Conservation (phyloP, 352 stramenopile species). For the Phytophthora podocarpi region DNA sequence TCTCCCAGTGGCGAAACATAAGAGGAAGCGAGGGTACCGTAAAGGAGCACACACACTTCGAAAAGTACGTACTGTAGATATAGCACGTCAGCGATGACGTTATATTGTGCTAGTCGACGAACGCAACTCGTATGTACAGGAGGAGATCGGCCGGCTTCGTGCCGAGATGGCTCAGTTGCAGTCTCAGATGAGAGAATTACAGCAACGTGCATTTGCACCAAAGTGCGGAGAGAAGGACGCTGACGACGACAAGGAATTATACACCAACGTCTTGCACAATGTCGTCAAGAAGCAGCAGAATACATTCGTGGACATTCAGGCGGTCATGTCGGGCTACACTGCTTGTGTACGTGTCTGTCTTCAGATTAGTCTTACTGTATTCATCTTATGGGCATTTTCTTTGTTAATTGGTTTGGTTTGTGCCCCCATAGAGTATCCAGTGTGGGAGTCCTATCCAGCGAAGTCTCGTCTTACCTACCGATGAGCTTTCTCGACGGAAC, state of each 20-base stretch:
- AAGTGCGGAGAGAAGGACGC: background rate
- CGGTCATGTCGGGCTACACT: constrained; percentile 22
- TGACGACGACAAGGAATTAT: background rate
- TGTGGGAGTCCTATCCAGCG: constrained; percentile 32
- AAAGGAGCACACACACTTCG: constrained; percentile 33
- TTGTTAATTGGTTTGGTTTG: no score
- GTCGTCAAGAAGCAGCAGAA: constrained; percentile 23
- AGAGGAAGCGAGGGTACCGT: constrained; percentile 22
- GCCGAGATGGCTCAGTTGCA: constrained; percentile 21
- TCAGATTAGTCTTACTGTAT: no score
- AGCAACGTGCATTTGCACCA: constrained; percentile 22
- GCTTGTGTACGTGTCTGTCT: constrained; percentile 17
- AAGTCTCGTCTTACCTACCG: constrained; percentile 15
- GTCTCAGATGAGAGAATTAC: constrained; percentile 18
- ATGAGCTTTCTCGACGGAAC: constrained; percentile 15
- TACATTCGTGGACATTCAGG: constrained; percentile 27
- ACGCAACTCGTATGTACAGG: no score
- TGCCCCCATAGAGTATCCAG: constrained; percentile 24
- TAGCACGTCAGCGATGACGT: no score
- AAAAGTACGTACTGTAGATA: constrained; percentile 20
- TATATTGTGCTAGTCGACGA: no score
- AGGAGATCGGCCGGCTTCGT: constrained; percentile 24
- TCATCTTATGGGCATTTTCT: no score
- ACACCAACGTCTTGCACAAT: constrained; percentile 24
- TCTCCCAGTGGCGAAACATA: no score